Conservation (phyloP, 1,139 yeast species). For the Geotrichum cucujoidarum region DNA sequence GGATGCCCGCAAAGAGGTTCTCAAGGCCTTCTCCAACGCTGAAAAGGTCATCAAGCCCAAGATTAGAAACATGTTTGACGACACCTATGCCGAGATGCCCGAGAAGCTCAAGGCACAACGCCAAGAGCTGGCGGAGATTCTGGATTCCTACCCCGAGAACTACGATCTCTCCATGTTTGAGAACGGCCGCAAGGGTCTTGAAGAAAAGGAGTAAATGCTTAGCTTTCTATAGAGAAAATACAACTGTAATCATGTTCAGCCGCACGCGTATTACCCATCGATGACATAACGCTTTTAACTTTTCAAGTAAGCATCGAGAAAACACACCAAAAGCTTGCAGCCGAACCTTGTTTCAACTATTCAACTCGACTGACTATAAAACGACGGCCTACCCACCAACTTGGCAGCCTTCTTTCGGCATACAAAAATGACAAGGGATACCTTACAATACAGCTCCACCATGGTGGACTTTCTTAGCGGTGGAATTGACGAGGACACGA, state of each 20-base stretch:
- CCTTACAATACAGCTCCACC: constrained; percentile 11
- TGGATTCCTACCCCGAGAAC: constrained; percentile 34
- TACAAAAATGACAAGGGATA: constrained; percentile 2
- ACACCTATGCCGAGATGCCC: constrained; percentile 28
- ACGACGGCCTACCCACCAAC: too few species aligned
- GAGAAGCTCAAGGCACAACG: constrained; percentile 31
- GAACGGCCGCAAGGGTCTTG: constrained; percentile 28
- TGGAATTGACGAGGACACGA: constrained; percentile 6
- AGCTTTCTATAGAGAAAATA: too few species aligned
- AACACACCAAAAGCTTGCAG: too few species aligned
- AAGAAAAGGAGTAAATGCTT: constrained; percentile 16
- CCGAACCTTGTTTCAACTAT: too few species aligned
- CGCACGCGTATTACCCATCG: too few species aligned
- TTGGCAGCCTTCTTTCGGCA: too few species aligned
- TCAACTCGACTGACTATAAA: too few species aligned
- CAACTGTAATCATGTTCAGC: too few species aligned
- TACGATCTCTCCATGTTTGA: constrained; percentile 32
- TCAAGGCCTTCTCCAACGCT: constrained; percentile 32
- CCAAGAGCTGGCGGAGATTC: constrained; percentile 31
- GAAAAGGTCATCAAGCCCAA: constrained; percentile 35
- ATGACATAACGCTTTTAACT: too few species aligned
- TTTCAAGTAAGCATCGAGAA: too few species aligned
- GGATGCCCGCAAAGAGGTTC: constrained; percentile 28
- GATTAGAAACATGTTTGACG: constrained; percentile 31
- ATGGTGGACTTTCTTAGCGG: constrained; percentile 11